Evolutionary conservation across 2,329 filamentous ascomycete genomes (phyloP), one percentile per base, ranked within the genome.

Genomic region (Hymenoscyphus albidus): DNA sequence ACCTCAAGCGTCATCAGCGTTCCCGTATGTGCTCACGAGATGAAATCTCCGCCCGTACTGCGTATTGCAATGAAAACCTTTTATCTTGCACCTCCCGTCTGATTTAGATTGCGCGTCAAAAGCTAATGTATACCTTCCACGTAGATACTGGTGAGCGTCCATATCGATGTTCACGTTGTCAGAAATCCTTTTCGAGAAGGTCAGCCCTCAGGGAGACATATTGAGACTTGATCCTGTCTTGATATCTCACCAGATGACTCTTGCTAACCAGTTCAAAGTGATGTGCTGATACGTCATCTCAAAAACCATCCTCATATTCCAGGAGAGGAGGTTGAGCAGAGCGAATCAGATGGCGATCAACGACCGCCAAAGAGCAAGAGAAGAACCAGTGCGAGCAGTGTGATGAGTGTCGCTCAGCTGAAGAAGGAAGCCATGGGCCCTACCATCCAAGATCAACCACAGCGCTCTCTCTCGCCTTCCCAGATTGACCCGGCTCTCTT

Each of bases 121-220:
- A 55, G 59, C 59, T 62, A 62, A 62, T 62, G 44, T 48, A 38
- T 18, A 61, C 76, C 64, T 62, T 18, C 35, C 27, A 40, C 32
- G 4, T 64, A 84, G 82, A 84, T 71, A 84, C 82, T 31, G 79
- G 82, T 63, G 82, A 84, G 74, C 80, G 81, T 60, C 82, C 82
- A 1, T 84, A 83, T 68, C 79, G 82, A 70, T 84, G 82, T 69
- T 78, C 76, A 65, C 78, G 81, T 61, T 84, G 82, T 71, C 80
- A 82, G 66, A 84, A 84, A 70, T 78, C 81, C 64, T 84, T 83
- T 70, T 83, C 81, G 22, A 76, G 82, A 74, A 84, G 82, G 82
- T 83, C 70, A 70, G 72, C 63, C 44, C 58, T 63, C 61, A 55
- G 18, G 59, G 62, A 68, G 31, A 39, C 48, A 51, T 16, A n/a